A percentile compares a stretch with the other conserved stretches of the same genome.
These are phyloP conservation scores for Fusarium pininemorale DNA, from an alignment of 2,329 filamentous ascomycete genomes.

Conservation along the genomic window DNA sequence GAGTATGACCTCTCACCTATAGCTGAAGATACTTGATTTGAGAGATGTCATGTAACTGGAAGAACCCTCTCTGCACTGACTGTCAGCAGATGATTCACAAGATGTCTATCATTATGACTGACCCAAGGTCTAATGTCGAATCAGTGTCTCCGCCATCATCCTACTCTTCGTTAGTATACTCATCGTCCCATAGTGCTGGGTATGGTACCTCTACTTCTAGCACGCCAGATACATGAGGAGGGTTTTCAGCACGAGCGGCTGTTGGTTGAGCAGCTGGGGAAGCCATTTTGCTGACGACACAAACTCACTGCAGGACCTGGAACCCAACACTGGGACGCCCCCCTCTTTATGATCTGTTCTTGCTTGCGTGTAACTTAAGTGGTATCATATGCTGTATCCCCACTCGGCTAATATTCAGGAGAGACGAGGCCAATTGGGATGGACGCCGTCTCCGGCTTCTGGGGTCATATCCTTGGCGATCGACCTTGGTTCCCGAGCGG, in stretches of 20 bases:
- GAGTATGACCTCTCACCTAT: not conserved
- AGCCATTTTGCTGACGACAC: not conserved
- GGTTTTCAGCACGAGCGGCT: not conserved
- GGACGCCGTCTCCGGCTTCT: not conserved
- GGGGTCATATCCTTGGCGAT: not conserved
- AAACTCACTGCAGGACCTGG: not conserved
- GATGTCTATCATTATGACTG: fast-evolving
- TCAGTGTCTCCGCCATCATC: not conserved
- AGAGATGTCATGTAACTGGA: slow-evolving; percentile 18
- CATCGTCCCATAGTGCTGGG: too few relatives aligned
- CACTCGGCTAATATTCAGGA: not conserved
- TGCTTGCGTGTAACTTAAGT: not conserved
- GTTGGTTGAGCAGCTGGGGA: not conserved
- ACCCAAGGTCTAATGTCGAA: not conserved
- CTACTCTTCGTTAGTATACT: not conserved
- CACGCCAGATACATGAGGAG: not conserved
- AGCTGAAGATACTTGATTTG: slow-evolving; percentile 26
- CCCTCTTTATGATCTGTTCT: slow-evolving; percentile 9
- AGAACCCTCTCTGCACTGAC: not conserved
- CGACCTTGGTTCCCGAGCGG: not conserved
- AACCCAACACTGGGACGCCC: not conserved
- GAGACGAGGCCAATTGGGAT: not conserved
- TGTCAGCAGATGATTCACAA: not conserved
- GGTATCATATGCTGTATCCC: slow-evolving; percentile 2
- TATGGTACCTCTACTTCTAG: slow-evolving; percentile 2